phyloP scores from a whole-genome alignment of 345 rosid genomes.

The Mangifera indica region DNA sequence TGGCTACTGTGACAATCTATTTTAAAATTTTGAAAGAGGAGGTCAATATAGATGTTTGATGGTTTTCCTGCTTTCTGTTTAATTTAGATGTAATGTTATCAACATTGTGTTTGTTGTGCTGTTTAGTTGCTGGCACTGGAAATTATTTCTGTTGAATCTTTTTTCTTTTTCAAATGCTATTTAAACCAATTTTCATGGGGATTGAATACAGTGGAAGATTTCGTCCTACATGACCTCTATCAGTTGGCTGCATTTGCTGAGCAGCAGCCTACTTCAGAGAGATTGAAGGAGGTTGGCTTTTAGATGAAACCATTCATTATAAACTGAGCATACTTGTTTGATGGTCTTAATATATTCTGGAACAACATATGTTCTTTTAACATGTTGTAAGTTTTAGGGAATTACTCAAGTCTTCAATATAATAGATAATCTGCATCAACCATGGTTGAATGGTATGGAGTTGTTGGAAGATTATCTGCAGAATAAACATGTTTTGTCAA shows the following conservation, averaged over 20 bases:
- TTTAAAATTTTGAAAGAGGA: background rate
- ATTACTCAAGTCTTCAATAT: conserved; percentile 46
- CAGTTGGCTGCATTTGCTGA: conserved; percentile 48
- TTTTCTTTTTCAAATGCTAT: background rate
- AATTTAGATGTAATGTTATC: background rate
- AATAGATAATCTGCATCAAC: conserved; percentile 46
- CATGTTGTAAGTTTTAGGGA: conserved; percentile 35
- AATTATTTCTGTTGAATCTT: background rate
- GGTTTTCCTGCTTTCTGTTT: background rate
- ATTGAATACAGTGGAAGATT: conserved; percentile 49
- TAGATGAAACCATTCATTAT: background rate
- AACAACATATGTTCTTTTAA: background rate
- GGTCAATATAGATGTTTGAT: background rate
- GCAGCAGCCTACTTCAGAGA: conserved; percentile 31
- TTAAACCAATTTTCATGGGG: background rate
- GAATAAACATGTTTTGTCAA: conserved; percentile 45
- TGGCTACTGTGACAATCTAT: background rate
- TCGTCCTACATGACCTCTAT: conserved; percentile 56
- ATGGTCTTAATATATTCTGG: background rate
- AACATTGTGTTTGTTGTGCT: background rate
- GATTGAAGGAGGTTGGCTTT: conserved; percentile 50
- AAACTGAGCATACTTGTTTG: background rate
- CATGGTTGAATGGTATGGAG: conserved; percentile 62
- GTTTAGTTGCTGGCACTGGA: background rate
- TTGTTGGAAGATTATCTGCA: conserved; percentile 48